Evolutionary conservation across 345 rosid genomes (phyloP), one percentile per base, ranked within the genome.

Genomic region (Hevea brasiliensis): DNA sequence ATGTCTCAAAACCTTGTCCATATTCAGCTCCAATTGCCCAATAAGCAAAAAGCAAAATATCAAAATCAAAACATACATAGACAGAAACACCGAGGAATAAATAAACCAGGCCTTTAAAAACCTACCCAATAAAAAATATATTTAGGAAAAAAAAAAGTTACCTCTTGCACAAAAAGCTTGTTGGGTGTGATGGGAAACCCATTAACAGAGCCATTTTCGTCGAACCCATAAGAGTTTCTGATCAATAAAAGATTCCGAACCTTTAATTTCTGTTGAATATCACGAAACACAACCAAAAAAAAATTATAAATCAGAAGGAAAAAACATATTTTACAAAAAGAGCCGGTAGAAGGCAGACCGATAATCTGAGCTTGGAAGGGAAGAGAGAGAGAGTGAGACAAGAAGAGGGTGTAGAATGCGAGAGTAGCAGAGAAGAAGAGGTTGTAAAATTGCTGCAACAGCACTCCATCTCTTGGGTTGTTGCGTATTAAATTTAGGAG

Each of bases 21-120:
- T 94, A 94, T 79, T 94, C 97, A 64, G 98, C 98, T 87, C 98
- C 98, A 84, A 94, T 94, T 15, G 97, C 95, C 97, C 81, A 45
- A 32, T 65, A 56, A 61, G 40, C 61, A 65, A 72, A 67, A 44
- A 78, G 56, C 68, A 21, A 64, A 20, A 50, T 29, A 48, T 6
- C 44, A 54, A 63, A 24, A 0, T n/a, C n/a, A n/a, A n/a, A n/a
- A n/a, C n/a, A n/a, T n/a, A 6, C 4, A 24, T 24, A 7, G 47
- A 63, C 0, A 3, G 21, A 35, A 63, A 17, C 6, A 53, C 20
- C 6, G 14, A 24, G 3, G 17, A 44, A n/a, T 48, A 76, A 24
- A 44, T 15, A 47, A 59, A n/a, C 12, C 9, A 26, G 17, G 5
- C n/a, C 15, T 53, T 5, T 24, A 27, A 51, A 62, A 20, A 20